Percentiles rank a stretch among this genome's conserved stretches.
phyloP scores from a whole-genome alignment of 176 grass and related monocot genomes.

The Carex pumila region DNA sequence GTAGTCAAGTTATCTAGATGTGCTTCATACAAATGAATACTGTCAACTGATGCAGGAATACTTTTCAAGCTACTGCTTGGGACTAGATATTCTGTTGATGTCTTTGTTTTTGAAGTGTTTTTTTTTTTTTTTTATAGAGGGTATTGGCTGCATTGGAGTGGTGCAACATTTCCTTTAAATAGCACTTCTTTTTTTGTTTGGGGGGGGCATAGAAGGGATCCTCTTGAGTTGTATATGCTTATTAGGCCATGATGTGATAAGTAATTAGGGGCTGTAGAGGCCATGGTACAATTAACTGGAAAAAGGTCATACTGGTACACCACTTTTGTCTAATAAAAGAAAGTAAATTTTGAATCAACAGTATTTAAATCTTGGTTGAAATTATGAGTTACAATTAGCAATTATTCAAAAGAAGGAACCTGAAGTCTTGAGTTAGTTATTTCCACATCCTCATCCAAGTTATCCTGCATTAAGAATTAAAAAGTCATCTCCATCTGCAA shows the following conservation, averaged over 20 bases:
- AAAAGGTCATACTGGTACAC: neutral
- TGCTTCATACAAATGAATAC: neutral
- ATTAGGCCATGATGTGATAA: neutral
- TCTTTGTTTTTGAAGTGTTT: neutral
- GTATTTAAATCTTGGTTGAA: neutral
- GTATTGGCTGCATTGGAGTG: neutral
- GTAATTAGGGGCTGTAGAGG: neutral
- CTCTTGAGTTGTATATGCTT: neutral
- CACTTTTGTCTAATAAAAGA: neutral
- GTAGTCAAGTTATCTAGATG: neutral
- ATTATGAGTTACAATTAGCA: neutral
- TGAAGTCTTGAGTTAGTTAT: slow-evolving; percentile 40
- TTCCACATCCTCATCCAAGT: slow-evolving; percentile 48
- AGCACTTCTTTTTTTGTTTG: neutral
- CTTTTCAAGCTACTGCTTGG: neutral
- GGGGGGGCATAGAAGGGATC: neutral
- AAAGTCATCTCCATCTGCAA: neutral
- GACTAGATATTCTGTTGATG: neutral
- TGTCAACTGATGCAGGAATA: neutral
- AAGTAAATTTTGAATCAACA: neutral
- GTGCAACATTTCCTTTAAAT: neutral
- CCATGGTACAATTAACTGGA: neutral
- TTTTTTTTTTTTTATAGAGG: neutral
- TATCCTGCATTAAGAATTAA: slow-evolving; percentile 42
- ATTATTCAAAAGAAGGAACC: slow-evolving; percentile 18